These are phyloP conservation scores for Metschnikowia chrysomelidarum DNA, from an alignment of 805 yeast genomes.

Conservation along the genomic window DNA sequence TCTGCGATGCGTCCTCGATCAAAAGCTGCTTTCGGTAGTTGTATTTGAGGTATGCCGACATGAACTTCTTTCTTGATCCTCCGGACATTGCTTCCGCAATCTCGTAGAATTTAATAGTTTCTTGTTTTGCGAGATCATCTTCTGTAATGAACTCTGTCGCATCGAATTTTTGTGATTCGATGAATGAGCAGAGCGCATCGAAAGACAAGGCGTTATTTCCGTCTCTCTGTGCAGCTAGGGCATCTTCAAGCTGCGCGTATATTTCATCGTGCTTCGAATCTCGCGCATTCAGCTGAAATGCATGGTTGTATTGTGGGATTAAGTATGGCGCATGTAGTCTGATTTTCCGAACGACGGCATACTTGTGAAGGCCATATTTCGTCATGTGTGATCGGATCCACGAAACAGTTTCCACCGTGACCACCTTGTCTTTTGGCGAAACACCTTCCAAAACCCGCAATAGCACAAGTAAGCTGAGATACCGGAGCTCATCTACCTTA, in stretches of 20 bases:
- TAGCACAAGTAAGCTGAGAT: constrained; percentile 3
- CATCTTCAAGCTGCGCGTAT: background rate
- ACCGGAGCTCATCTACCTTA: constrained; percentile 3
- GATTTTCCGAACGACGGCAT: background rate
- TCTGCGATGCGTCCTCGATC: constrained; percentile 25
- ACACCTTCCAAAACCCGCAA: constrained; percentile 2
- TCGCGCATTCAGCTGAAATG: constrained; percentile 1
- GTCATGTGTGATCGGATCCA: constrained; percentile 2
- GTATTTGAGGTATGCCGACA: constrained; percentile 24
- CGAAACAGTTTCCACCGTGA: constrained; percentile 4
- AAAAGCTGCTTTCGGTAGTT: constrained; percentile 27
- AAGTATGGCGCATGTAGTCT: background rate
- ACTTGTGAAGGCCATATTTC: background rate
- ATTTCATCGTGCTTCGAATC: background rate
- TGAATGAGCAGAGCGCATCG: constrained; percentile 24
- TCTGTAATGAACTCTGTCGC: constrained; percentile 8
- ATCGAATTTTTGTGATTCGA: constrained; percentile 18
- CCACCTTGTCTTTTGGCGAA: background rate
- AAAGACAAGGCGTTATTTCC: constrained; percentile 23
- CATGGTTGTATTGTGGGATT: constrained; percentile 8
- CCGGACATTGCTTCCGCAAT: constrained; percentile 21
- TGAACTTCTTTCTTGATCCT: constrained; percentile 20
- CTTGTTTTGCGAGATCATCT: background rate
- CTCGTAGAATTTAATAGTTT: constrained; percentile 20
- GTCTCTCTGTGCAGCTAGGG: constrained; percentile 15